Base-by-base conservation (phyloP, 2,329 filamentous ascomycete genomes). In the Fusarium nurragi region DNA sequence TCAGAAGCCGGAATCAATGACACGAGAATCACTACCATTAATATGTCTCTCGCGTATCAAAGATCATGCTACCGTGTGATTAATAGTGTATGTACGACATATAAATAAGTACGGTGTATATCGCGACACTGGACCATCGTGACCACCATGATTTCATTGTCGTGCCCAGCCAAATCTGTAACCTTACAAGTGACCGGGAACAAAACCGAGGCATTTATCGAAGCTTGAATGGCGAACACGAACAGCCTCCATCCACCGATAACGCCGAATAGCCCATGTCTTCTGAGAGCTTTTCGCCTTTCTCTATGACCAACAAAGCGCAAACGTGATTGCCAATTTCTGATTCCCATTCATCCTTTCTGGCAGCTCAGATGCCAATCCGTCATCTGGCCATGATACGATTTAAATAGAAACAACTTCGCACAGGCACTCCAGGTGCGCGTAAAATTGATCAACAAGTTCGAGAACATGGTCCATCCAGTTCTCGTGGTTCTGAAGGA, bases 261-360 rank as follows among this genome's bases (percentile, higher is more conserved):
- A 65, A 67, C 64, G 64, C 64, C 64, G 44, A 41, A 41, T 50
- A 57, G 22, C 36, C 32, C 52, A 41, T n/a, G 39, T 38, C 54
- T 28, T n/a, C 28, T 40, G 16, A 23, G 23, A 19, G 22, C 13
- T 56, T 32, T 61, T 28, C 50, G 25, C 25, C 49, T 28, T 41
- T 41, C 18, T 25, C 19, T 19, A 12, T 38, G 44, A 9, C 28
- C n/a, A 58, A 67, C 50, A 18, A 60, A 65, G 55, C 54, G 47
- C 64, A 54, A 30, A 43, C 43, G n/a, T 49, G 23, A 26, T 54
- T 52, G 40, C 47, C 44, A 53, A 41, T 43, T 38, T 43, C 44
- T 51, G 26, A 23, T 36, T 30, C 23, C 48, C 11, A 39, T 44
- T 54, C 40, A 37, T 48, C 22, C 37, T 39, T 41, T 41, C 28